Conservation (phyloP, 495 filamentous ascomycete species). For the Staphylotrichum tortipilum region DNA sequence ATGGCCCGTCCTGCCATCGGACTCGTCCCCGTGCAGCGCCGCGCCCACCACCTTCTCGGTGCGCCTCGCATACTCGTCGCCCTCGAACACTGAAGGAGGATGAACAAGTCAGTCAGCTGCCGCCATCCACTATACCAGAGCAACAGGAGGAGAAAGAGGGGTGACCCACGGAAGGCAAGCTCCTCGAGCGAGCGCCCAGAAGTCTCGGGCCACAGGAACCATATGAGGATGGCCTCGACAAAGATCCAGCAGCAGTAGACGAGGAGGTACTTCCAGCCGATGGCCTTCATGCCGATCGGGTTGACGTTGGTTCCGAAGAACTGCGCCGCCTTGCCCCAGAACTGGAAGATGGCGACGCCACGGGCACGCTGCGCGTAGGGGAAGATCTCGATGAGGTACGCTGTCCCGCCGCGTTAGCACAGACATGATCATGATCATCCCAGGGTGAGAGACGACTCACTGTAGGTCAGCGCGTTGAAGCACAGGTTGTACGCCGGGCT, state of each 20-base stretch:
- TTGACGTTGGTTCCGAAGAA: conserved; percentile 53
- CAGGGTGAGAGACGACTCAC: conserved; percentile 26
- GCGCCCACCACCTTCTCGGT: conserved; percentile 9
- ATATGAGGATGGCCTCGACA: conserved; percentile 50
- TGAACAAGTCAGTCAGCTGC: neutral
- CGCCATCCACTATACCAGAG: no score
- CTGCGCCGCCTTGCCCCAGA: conserved; percentile 44
- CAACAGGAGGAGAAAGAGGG: neutral
- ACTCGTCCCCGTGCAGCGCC: conserved; percentile 3
- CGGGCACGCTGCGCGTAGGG: conserved; percentile 53
- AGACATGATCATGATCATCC: neutral
- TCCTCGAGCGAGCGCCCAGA: conserved; percentile 54
- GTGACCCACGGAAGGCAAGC: conserved; percentile 50
- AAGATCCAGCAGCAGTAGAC: conserved; percentile 49
- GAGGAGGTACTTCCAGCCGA: conserved; percentile 51
- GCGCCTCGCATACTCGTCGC: conserved; percentile 13
- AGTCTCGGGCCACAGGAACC: conserved; percentile 58
- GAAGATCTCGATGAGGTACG: conserved; percentile 58
- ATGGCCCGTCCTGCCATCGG: conserved; percentile 1
- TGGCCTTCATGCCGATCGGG: conserved; percentile 46
- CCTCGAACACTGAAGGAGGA: conserved; percentile 16
- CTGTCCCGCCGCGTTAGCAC: conserved; percentile 16
- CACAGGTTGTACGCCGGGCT: conserved; percentile 55
- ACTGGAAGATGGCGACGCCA: conserved; percentile 57
- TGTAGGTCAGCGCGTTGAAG: conserved; percentile 61